Evolutionary conservation across 2,329 filamentous ascomycete genomes (phyloP).

Genomic region (Fusarium scirpi): DNA sequence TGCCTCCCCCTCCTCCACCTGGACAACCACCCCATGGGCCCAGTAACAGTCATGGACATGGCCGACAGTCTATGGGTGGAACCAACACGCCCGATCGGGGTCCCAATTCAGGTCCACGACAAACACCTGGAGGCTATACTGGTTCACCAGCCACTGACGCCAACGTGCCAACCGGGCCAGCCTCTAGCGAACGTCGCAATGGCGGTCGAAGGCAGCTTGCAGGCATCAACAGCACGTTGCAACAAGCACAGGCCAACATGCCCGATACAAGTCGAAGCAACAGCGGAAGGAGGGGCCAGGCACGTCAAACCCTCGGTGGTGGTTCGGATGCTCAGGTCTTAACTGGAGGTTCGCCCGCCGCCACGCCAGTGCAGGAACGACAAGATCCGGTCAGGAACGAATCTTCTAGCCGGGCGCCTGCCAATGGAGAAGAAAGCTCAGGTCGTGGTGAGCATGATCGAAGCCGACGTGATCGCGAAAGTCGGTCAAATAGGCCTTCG

Average conservation of each 20-base stretch:
- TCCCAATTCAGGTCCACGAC: slow-evolving; percentile 40
- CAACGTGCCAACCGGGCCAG: slow-evolving; percentile 53
- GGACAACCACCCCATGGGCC: slow-evolving; percentile 46
- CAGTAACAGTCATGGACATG: slow-evolving; percentile 38
- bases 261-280: slow-evolving; percentile 53
- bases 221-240: slow-evolving; percentile 70
- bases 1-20: slow-evolving; percentile 51
- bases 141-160: slow-evolving; percentile 45
- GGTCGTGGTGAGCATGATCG: slow-evolving; percentile 56
- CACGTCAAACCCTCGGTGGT: slow-evolving; percentile 60
- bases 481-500: slow-evolving; percentile 55
- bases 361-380: slow-evolving; percentile 63
- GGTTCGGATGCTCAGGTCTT: slow-evolving; percentile 69
- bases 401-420: slow-evolving; percentile 50
- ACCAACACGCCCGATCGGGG: slow-evolving; percentile 51
- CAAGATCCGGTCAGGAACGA: slow-evolving; percentile 59
- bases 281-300: slow-evolving; percentile 51
- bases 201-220: slow-evolving; percentile 66
- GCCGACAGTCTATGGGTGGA: slow-evolving; percentile 50
- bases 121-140: slow-evolving; percentile 40
- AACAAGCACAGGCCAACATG: slow-evolving; percentile 62
- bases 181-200: slow-evolving; percentile 54
- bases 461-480: slow-evolving; percentile 58
- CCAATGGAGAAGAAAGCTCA: slow-evolving; percentile 50
- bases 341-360: slow-evolving; percentile 64